Percentiles rank a stretch among this genome's conserved stretches.
phyloP scores from a whole-genome alignment of 1,284 basidiomycete species.

The Austroboletus novae-zelandiae region DNA sequence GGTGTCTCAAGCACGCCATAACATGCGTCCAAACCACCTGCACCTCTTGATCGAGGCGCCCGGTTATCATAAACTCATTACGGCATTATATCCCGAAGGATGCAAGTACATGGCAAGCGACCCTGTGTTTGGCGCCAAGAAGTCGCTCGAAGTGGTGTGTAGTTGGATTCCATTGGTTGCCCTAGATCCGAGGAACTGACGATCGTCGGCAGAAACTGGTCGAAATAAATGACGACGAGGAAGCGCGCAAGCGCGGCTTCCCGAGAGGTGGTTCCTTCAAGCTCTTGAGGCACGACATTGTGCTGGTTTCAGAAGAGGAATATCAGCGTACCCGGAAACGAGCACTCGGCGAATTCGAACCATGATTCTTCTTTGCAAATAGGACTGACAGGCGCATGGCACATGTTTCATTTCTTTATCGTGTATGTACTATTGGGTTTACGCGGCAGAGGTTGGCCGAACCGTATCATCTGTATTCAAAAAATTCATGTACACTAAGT shows the following conservation, averaged over 20 bases:
- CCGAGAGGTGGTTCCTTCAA: slow-evolving; percentile 60
- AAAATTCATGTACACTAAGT: too few relatives aligned
- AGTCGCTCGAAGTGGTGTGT: slow-evolving; percentile 55
- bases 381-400: background rate
- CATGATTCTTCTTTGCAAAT: background rate
- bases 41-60: slow-evolving; percentile 71
- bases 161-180: slow-evolving; percentile 33
- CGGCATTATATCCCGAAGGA: slow-evolving; percentile 73
- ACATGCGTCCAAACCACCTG: slow-evolving; percentile 77
- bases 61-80: slow-evolving; percentile 72
- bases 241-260: slow-evolving; percentile 62
- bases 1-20: slow-evolving; percentile 61
- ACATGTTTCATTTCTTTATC: background rate
- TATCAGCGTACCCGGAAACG: slow-evolving; percentile 18
- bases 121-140: slow-evolving; percentile 78
- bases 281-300: slow-evolving; percentile 58
- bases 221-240: slow-evolving; percentile 49
- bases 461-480: too few relatives aligned
- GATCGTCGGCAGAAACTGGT: slow-evolving; percentile 47
- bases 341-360: background rate
- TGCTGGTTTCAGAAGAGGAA: slow-evolving; percentile 45
- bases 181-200: slow-evolving; percentile 30
- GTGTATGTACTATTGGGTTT: too few relatives aligned
- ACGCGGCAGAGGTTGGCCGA: too few relatives aligned
- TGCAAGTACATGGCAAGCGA: slow-evolving; percentile 69